Evolutionary conservation across 2,329 filamentous ascomycete genomes (phyloP), one percentile per base, ranked within the genome.

Genomic region (Pseudophaeomoniella oleicola): DNA sequence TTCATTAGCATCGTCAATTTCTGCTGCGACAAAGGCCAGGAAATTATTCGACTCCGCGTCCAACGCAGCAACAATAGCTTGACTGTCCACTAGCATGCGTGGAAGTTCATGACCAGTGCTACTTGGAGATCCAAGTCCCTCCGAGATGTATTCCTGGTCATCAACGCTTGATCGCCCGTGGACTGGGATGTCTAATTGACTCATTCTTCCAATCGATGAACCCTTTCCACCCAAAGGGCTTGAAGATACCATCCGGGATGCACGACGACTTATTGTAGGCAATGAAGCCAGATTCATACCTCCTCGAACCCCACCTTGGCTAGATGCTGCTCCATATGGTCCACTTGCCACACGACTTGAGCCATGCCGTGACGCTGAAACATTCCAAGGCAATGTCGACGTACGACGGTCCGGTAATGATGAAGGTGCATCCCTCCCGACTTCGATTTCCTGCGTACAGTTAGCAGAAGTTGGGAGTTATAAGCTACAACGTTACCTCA

Each of bases 311-410:
- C 57, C 47, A 19, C 52, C 56, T 4, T 45, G 46, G 34, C 56
- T 59, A 16, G 55, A 52, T 19, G 51, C 45, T 5, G 53, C 60
- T 31, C 55, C 52, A 19, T 38, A 18, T 18, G 39, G 17, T 2
- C 54, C 44, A 37, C 56, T 62, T 32, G 55, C 52, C 19, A 53
- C 40, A 18, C 51, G 53, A 16, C 50, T 45, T 22, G 54, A 58
- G 10, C 58, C 64, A 16, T 62, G 57, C 16, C 59, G 63, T 32
- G 72, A 75, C 36, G 71, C 74, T 5, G 64, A 71, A 32, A 69
- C 58, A 44, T 81, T 81, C 78, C 78, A 82, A 9, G 78, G 78
- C 66, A 81, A 75, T n/a, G 68, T 59, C 3, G 69, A 72, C 16
- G 72, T 72, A 17, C 71, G 70, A 37, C 78, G 71, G 40, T 92